Conservation (phyloP, 2,329 filamentous ascomycete species). For the Chaetomiaceae sp. region DNA sequence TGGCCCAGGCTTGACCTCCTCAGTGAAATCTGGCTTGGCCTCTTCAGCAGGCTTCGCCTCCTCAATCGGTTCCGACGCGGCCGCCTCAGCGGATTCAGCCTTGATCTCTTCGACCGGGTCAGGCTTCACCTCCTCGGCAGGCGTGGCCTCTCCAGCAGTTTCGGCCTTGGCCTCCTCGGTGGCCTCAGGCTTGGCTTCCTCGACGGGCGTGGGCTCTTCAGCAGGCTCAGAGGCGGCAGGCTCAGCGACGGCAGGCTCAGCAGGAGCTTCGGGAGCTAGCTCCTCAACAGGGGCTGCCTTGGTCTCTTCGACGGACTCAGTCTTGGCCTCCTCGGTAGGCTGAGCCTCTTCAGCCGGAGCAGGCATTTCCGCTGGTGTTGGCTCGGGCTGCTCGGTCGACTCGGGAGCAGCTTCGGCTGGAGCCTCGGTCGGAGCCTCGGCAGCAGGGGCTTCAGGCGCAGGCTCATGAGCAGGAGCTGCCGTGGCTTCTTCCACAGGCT, state of each 20-base stretch:
- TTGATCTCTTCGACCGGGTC: neutral
- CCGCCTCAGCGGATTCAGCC: neutral
- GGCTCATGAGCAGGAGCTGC: neutral
- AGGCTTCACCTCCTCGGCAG: neutral
- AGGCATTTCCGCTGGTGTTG: no score
- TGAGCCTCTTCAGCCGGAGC: no score
- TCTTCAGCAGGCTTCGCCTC: neutral
- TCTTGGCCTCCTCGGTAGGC: conserved; percentile 1
- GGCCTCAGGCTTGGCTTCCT: conserved; percentile 1
- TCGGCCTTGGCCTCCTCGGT: neutral
- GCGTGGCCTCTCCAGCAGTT: no score
- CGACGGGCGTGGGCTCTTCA: conserved; percentile 3
- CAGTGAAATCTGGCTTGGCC: neutral
- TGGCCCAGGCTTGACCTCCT: conserved; percentile 2
- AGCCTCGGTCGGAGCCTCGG: neutral
- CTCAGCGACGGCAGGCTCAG: neutral
- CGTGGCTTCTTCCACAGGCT: conserved; percentile 2
- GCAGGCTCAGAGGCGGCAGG: neutral
- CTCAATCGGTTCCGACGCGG: no score
- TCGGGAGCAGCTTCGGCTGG: neutral
- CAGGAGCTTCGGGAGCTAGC: no score
- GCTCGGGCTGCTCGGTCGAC: no score
- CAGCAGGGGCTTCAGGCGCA: neutral
- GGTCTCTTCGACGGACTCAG: neutral
- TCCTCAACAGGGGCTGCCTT: neutral